Conservation (phyloP, 371 early-diverging fungal genomes). For the Mucor irregularis region DNA sequence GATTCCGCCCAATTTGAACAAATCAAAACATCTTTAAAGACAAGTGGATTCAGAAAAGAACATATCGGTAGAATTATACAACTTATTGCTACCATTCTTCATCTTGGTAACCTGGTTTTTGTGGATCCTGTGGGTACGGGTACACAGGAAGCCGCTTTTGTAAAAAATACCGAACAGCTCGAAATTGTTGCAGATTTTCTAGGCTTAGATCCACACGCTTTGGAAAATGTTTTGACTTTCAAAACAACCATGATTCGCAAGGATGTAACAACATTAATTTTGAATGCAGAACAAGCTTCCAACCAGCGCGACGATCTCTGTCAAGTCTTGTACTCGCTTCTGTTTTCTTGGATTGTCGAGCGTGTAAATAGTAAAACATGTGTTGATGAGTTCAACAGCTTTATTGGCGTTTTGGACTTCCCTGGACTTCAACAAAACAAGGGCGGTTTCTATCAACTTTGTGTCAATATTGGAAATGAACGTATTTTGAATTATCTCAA, state of each 20-base stretch:
- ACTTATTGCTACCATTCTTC: slow-evolving; percentile 85
- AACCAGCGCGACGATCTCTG: slow-evolving; percentile 83
- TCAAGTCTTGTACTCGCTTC: slow-evolving; percentile 73
- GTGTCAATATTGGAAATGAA: slow-evolving; percentile 82
- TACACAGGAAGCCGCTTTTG: slow-evolving; percentile 69
- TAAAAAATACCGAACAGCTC: slow-evolving; percentile 77
- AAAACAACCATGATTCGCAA: slow-evolving; percentile 78
- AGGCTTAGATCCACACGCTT: slow-evolving; percentile 76
- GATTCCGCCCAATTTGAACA: slow-evolving; percentile 61
- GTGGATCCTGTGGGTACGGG: slow-evolving; percentile 54
- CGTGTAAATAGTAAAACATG: slow-evolving; percentile 80
- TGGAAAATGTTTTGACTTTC: slow-evolving; percentile 86
- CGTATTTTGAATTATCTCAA: slow-evolving; percentile 69
- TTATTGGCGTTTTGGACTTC: slow-evolving; percentile 74
- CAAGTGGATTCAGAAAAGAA: slow-evolving; percentile 79
- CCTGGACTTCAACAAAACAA: slow-evolving; percentile 51
- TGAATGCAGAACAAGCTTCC: slow-evolving; percentile 75
- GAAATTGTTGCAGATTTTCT: slow-evolving; percentile 83
- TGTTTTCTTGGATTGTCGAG: slow-evolving; percentile 90
- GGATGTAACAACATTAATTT: slow-evolving; percentile 85
- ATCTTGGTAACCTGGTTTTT: slow-evolving; percentile 90
- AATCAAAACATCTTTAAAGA: slow-evolving; percentile 75
- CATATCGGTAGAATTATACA: slow-evolving; percentile 83
- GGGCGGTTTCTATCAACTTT: slow-evolving; percentile 74
- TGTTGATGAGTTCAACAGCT: slow-evolving; percentile 64